phyloP scores from a whole-genome alignment of 345 rosid species.

The Xanthoceras sorbifolium region DNA sequence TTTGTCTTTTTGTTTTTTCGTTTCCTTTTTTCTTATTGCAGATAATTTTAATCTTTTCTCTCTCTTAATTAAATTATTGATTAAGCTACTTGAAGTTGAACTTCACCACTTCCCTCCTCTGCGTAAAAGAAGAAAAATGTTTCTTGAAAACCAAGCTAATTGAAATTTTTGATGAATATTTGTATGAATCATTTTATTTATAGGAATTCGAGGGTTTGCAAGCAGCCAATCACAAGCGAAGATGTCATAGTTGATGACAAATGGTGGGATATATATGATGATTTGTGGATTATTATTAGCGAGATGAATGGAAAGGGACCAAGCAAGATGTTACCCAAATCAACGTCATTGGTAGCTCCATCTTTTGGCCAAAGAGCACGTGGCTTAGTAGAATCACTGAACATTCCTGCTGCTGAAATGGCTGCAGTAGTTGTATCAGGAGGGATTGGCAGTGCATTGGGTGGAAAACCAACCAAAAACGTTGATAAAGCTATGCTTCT shows the following conservation, averaged over 20 bases:
- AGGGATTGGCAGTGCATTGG: slow-evolving; percentile 87
- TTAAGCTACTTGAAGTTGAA: neutral
- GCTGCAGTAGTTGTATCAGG: slow-evolving; percentile 98
- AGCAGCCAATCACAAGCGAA: slow-evolving; percentile 41
- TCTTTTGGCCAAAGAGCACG: slow-evolving; percentile 97
- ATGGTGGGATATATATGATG: slow-evolving; percentile 91
- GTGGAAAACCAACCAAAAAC: slow-evolving; percentile 73
- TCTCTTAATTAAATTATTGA: neutral
- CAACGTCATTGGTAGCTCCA: slow-evolving; percentile 58
- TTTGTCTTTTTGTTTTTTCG: neutral
- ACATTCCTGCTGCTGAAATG: slow-evolving; percentile 99
- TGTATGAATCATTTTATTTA: slow-evolving; percentile 19
- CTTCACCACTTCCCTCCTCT: neutral
- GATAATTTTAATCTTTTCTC: neutral
- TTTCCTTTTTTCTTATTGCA: neutral
- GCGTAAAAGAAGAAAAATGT: neutral
- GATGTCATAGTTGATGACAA: slow-evolving; percentile 50
- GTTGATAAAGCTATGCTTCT: slow-evolving; percentile 93
- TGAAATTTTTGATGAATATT: neutral
- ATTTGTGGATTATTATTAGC: slow-evolving; percentile 77
- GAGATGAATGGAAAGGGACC: slow-evolving; percentile 89
- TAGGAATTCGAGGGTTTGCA: slow-evolving; percentile 48
- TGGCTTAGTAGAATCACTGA: slow-evolving; percentile 89
- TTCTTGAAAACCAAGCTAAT: neutral
- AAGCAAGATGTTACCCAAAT: slow-evolving; percentile 57